These are phyloP conservation scores for Leccinum pellstonianum DNA, from an alignment of 768 basidiomycete genomes.

Conservation along the genomic window DNA sequence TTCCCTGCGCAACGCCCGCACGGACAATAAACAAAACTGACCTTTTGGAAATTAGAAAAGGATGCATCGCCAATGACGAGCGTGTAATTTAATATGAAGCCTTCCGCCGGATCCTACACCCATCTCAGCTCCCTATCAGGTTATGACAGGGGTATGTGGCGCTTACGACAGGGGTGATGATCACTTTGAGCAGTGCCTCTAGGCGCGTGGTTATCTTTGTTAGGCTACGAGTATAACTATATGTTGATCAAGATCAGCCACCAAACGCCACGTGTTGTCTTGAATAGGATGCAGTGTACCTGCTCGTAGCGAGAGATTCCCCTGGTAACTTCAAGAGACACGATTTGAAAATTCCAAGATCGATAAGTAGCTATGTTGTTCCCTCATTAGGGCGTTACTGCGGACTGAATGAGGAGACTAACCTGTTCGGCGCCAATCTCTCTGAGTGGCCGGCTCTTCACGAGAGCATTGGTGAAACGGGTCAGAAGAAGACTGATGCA, in stretches of 20 bases:
- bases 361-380: constrained; percentile 70
- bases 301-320: constrained; percentile 53
- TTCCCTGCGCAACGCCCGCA: neutral
- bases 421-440: constrained; percentile 97
- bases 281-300: constrained; percentile 38
- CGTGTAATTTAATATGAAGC: constrained; percentile 94
- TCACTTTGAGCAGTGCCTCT: constrained; percentile 93
- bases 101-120: constrained; percentile 83
- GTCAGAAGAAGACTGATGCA: constrained; percentile 69
- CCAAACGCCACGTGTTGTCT: neutral
- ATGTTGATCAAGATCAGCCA: constrained; percentile 14
- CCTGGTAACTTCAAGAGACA: constrained; percentile 84
- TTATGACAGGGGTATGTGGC: neutral
- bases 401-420: constrained; percentile 3
- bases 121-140: neutral
- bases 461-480: constrained; percentile 86
- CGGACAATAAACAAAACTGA: constrained; percentile 26
- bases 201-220: constrained; percentile 77
- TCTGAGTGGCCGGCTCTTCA: constrained; percentile 85
- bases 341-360: constrained; percentile 83
- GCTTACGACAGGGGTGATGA: constrained; percentile 87
- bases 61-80: constrained; percentile 92
- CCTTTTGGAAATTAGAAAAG: constrained; percentile 98
- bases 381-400: constrained; percentile 9
- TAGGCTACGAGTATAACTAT: constrained; percentile 79